Evolutionary conservation across 139 green algal species (phyloP).

Genomic region (Nannochloris sp.): DNA sequence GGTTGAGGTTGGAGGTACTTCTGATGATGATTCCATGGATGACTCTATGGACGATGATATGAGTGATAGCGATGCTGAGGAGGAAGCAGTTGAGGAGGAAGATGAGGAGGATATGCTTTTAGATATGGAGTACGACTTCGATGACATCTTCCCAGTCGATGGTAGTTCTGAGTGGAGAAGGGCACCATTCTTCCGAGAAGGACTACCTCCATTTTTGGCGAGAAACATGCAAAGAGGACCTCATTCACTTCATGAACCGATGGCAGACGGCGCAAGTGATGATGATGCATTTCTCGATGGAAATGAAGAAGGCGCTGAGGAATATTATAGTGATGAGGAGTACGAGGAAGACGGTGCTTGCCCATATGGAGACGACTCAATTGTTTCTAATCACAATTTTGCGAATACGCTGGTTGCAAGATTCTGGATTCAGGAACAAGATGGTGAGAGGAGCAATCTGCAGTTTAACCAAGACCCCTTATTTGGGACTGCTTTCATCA

Average conservation of each 20-base stretch:
- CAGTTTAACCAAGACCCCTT: not conserved
- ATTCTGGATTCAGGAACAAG: constrained; percentile 28
- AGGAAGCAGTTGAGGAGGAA: not conserved
- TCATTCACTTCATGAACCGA: not conserved
- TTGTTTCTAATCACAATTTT: not conserved
- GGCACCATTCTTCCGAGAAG: no score
- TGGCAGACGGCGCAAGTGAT: not conserved
- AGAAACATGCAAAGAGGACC: not conserved
- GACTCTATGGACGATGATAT: not conserved
- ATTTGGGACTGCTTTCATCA: constrained; percentile 8
- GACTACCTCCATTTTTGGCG: no score
- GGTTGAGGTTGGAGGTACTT: not conserved
- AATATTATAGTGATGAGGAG: constrained; percentile 11
- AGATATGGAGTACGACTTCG: not conserved
- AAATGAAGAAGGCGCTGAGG: constrained; percentile 22
- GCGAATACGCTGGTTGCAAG: no score
- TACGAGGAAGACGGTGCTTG: constrained; percentile 28
- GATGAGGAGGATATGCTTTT: not conserved
- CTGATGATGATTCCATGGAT: constrained; percentile 3
- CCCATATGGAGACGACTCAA: constrained; percentile 18
- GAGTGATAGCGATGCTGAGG: constrained; percentile 4
- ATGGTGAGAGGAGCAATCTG: constrained; percentile 6
- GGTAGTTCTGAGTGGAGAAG: no score
- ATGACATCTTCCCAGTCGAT: not conserved
- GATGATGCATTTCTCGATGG: constrained; percentile 3